These are phyloP conservation scores for Agaricus subrufescens DNA, from an alignment of 768 basidiomycete species.

Conservation along the genomic window DNA sequence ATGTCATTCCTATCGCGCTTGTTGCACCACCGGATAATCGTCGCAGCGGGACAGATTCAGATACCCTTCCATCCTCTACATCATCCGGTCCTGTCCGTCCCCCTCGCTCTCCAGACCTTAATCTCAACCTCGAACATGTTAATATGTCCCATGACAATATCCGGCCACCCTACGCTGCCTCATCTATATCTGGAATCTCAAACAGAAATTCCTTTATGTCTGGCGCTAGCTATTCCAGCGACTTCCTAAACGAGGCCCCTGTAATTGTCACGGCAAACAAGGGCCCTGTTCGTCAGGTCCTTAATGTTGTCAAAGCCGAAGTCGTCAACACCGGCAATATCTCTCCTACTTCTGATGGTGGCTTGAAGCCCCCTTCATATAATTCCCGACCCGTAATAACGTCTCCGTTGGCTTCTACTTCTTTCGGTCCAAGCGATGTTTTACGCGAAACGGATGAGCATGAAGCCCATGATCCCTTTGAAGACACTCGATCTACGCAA, in stretches of 20 bases:
- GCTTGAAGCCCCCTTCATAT: conserved; percentile 35
- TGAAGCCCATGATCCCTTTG: conserved; percentile 58
- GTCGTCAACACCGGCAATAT: conserved; percentile 59
- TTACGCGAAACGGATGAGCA: conserved; percentile 51
- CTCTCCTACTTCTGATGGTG: conserved; percentile 30
- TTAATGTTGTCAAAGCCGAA: conserved; percentile 76
- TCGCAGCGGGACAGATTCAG: conserved; percentile 24
- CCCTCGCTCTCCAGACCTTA: conserved; percentile 52
- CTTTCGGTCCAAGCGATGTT: conserved; percentile 69
- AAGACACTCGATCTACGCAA: conserved; percentile 50
- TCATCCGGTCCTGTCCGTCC: conserved; percentile 52
- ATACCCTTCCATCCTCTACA: conserved; percentile 25
- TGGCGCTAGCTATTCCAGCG: conserved; percentile 70
- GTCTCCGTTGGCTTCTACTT: conserved; percentile 66
- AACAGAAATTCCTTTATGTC: conserved; percentile 65
- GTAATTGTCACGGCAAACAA: conserved; percentile 74
- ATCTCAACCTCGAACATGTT: conserved; percentile 59
- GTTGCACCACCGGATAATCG: conserved; percentile 52
- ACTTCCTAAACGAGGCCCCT: conserved; percentile 76
- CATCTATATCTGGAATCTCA: conserved; percentile 43
- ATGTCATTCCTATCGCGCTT: conserved; percentile 84
- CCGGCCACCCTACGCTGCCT: conserved; percentile 36
- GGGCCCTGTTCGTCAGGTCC: conserved; percentile 61
- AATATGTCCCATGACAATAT: conserved; percentile 54
- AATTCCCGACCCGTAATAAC: conserved; percentile 41